Base-by-base conservation (phyloP, 345 rosid species). In the Linum lewisii region DNA sequence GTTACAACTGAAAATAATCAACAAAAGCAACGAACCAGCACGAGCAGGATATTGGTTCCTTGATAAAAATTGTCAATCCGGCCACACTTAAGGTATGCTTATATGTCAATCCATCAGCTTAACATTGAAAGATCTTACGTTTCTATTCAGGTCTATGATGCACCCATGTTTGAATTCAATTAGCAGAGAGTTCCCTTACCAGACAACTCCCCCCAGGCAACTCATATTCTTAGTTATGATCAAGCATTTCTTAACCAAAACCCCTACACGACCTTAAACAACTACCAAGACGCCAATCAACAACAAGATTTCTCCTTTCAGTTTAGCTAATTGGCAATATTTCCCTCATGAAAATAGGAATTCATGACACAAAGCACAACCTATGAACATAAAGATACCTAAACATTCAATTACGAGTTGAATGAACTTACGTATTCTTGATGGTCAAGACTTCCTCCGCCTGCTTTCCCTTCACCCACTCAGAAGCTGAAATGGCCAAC, bases 391-490 rank as follows among this genome's bases (percentile, higher is more conserved):
- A 11, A 42, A 42, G 15, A 11, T 11, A 42, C 4, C 11, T 11
- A 42, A 42, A 11, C 47, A 11, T 42, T 42, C 47, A 34, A 34
- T 34, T 34, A n/a, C n/a, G n/a, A n/a, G n/a, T n/a, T n/a, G n/a
- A n/a, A 42, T 42, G 7, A 24, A 69, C 97, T 85, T 63, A 90
- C 99, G 99, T 85, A 77, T 94, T 94, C 65, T 85, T 90, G 52
- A 94, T 94, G 68, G 97, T 64, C 32, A 94, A 15, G 9, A 90
- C 97, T 63, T 94, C 97, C 66, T 87, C 95, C 88, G 82, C 84
- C 60, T 80, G 83, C 72, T 81, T 94, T 57, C 97, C 99, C 71
- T 89, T 94, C 82, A 90, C 99, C 99, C 99, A 94, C 73, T 94
- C 99, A 11, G 97, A 85, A 23, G 88, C 99, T 94, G 73, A 23